A percentile compares a stretch with the other conserved stretches of the same genome.
These are phyloP conservation scores for Penicillium sp. DNA, from an alignment of 2,329 filamentous ascomycete genomes.

Conservation along the genomic window DNA sequence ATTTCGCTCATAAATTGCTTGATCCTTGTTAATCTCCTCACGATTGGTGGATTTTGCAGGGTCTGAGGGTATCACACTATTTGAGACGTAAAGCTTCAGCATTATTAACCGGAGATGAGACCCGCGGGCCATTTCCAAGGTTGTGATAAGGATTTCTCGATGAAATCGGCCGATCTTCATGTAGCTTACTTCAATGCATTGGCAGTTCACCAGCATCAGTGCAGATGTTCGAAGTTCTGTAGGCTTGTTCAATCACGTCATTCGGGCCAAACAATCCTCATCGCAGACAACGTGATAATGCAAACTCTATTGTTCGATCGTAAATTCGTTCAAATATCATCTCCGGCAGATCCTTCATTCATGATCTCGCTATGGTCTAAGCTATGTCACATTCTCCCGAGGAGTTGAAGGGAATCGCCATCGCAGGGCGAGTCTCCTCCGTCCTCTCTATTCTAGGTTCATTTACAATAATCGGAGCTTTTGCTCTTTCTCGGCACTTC, in stretches of 20 bases:
- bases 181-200: not conserved
- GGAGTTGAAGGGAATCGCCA: constrained; percentile 28
- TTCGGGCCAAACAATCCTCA: constrained; percentile 12
- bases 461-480: constrained; percentile 37
- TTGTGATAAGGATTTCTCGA: not conserved
- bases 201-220: not conserved
- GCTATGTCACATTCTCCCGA: constrained; percentile 27
- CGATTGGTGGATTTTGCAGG: not conserved
- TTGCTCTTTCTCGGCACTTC: constrained; percentile 35
- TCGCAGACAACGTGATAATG: constrained; percentile 3
- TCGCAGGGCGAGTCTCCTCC: constrained; percentile 35
- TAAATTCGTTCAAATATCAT: not conserved
- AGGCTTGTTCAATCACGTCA: constrained; percentile 11
- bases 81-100: not conserved
- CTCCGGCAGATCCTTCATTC: not conserved
- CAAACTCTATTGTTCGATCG: not conserved
- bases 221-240: not conserved
- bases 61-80: not conserved
- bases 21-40: not conserved
- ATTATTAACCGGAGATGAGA: not conserved
- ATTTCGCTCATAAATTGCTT: not conserved
- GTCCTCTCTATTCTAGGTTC: constrained; percentile 37
- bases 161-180: not conserved
- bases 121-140: too few relatives aligned
- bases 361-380: not conserved